Conservation (phyloP, 2,329 filamentous ascomycete species). For the Pseudocercospora musae region DNA sequence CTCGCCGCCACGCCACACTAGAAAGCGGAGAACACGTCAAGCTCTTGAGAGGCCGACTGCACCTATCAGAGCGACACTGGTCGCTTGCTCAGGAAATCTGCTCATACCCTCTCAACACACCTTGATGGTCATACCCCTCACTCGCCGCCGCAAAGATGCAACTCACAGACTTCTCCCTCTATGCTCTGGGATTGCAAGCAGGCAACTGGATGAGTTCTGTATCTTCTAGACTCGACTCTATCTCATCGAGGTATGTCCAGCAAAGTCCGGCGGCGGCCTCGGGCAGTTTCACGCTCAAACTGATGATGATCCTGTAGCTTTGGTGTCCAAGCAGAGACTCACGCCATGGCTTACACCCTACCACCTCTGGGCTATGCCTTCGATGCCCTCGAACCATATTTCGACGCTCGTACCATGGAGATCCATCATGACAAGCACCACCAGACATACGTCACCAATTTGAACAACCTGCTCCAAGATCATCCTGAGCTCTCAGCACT, state of each 20-base stretch:
- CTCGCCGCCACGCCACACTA: background rate
- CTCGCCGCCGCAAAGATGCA: constrained; percentile 22
- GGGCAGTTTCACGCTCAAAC: background rate
- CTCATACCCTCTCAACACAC: constrained; percentile 24
- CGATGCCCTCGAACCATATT: constrained; percentile 68
- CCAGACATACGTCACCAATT: constrained; percentile 72
- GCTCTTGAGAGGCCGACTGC: background rate
- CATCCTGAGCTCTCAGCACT: constrained; percentile 54
- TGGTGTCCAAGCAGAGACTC: constrained; percentile 13
- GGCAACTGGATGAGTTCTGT: constrained; percentile 28
- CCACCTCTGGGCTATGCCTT: constrained; percentile 32
- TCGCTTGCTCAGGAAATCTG: constrained; percentile 16
- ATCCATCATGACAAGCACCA: constrained; percentile 78
- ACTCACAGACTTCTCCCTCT: constrained; percentile 28
- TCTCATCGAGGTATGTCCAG: constrained; percentile 22
- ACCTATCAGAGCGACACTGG: constrained; percentile 5
- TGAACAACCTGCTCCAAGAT: constrained; percentile 64
- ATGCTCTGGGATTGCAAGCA: constrained; percentile 19
- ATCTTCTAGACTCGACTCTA: constrained; percentile 27
- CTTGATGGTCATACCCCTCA: constrained; percentile 21
- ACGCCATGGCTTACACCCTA: constrained; percentile 29
- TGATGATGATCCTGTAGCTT: constrained; percentile 12
- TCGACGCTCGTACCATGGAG: constrained; percentile 76
- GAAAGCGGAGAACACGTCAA: background rate
- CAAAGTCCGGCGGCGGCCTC: background rate